Percentiles rank a stretch among this genome's conserved stretches.
These are phyloP conservation scores for Lepidium sativum DNA, from an alignment of 345 rosid genomes.

Conservation along the genomic window DNA sequence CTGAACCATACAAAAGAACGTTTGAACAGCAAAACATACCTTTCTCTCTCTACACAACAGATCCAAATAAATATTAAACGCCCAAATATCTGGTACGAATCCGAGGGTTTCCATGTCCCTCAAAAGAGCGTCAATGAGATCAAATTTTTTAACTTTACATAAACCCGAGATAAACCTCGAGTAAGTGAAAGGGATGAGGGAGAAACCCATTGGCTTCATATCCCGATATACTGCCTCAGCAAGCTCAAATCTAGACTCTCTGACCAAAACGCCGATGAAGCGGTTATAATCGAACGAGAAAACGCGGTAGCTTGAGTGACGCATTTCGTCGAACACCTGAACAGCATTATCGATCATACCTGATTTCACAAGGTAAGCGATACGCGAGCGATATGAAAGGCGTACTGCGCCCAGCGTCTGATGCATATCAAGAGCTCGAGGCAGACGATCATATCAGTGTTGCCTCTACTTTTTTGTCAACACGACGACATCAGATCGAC, in stretches of 20 bases:
- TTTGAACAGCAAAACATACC: conserved; percentile 49
- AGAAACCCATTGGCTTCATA: conserved; percentile 63
- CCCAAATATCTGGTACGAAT: conserved; percentile 71
- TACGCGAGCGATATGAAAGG: conserved; percentile 71
- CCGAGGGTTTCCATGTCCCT: conserved; percentile 64
- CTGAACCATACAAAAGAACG: conserved; percentile 43
- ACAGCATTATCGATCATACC: conserved; percentile 71
- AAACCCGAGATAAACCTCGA: conserved; percentile 88
- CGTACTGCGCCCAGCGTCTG: conserved; percentile 78
- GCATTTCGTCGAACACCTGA: conserved; percentile 88
- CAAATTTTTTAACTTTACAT: conserved; percentile 49
- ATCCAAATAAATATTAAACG: conserved; percentile 64
- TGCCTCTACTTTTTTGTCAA: conserved; percentile 4
- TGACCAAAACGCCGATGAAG: conserved; percentile 68
- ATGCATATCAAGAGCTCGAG: conserved; percentile 60
- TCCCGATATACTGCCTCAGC: conserved; percentile 54
- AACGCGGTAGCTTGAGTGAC: conserved; percentile 63
- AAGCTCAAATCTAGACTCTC: conserved; percentile 53
- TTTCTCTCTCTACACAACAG: conserved; percentile 52
- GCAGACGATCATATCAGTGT: conserved; percentile 34
- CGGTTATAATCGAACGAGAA: conserved; percentile 79
- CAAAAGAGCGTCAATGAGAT: conserved; percentile 47
- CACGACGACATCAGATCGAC: conserved; percentile 27
- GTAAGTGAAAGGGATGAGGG: conserved; percentile 76
- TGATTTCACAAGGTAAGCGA: conserved; percentile 49